Base-by-base conservation (phyloP, 768 basidiomycete genomes). In the Cantharellus cinnabarinus region DNA sequence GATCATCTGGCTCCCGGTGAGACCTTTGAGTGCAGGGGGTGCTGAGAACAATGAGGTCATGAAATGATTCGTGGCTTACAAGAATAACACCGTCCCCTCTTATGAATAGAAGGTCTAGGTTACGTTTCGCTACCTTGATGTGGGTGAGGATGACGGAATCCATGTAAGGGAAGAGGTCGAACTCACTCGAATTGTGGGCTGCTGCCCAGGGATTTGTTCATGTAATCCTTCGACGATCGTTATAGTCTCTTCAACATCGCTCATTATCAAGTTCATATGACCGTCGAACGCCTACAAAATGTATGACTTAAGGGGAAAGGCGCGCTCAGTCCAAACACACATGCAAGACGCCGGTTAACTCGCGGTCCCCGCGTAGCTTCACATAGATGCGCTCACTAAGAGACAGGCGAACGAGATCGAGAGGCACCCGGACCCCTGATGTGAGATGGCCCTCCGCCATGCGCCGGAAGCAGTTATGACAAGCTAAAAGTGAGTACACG, bases 191-290 rank as follows among this genome's bases (percentile, higher is more conserved):
- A 3, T 41, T 34, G 2, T 50, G 3, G 38, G 20, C 2, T 7
- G 3, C 3, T 61, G 29, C 2, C 20, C 44, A 42, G n/a, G 4
- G 15, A 56, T 58, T 57, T 10, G 15, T 20, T 77, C 77, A 41
- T 93, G 90, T n/a, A 77, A 73, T 1, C 77, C 72, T 63, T 97
- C 91, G n/a, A 97, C 89, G 62, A 95, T 76, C 80, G 93, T 86
- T 62, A 98, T 89, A 2, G 85, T 91, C 73, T 99, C 95, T 68
- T 97, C 94, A 14, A 97, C 95, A 67, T 97, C 89, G 66, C 89
- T 91, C 65, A 99, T 76, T 63, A 99, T 95, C 65, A 99, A 76
- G 70, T 99, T 98, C 95, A 98, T 98, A 71, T 98, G 95, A n/a
- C 93, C 95, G 73, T 99, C 95, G 67, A 98, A 98, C 29, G 95